A percentile compares a stretch with the other conserved stretches of the same genome.
phyloP scores from a whole-genome alignment of 306 rosid genomes.

The Pyrus pyrifolia region DNA sequence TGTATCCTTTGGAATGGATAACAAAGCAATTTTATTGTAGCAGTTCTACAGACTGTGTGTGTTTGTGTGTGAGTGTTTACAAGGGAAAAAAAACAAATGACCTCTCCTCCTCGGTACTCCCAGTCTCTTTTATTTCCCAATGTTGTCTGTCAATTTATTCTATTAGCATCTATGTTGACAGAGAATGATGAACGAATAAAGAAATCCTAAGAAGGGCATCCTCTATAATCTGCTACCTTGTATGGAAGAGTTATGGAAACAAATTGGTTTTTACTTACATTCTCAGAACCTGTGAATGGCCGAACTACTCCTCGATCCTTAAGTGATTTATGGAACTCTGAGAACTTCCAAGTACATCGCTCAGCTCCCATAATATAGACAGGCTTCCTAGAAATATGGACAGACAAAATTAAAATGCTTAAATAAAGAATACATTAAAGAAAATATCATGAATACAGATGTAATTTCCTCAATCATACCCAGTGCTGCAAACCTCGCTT shows the following conservation, averaged over 20 bases:
- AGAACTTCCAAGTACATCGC: constrained; percentile 81
- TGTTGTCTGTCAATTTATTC: too few species aligned
- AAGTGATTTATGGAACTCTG: constrained; percentile 69
- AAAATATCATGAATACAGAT: background rate
- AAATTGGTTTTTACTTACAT: constrained; percentile 46
- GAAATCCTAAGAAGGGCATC: background rate
- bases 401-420: background rate
- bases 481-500: constrained; percentile 97
- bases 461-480: constrained; percentile 44
- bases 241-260: background rate
- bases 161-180: background rate
- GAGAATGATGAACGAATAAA: background rate
- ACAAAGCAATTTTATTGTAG: too few species aligned
- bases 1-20: too few species aligned
- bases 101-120: too few species aligned
- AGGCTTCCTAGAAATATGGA: constrained; percentile 58
- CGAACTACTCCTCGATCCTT: constrained; percentile 69
- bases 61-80: too few species aligned
- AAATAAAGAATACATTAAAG: background rate
- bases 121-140: too few species aligned
- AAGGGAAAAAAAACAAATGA: too few species aligned
- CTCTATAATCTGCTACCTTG: constrained; percentile 9
- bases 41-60: too few species aligned
- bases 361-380: constrained; percentile 75
- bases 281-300: constrained; percentile 87